phyloP scores from a whole-genome alignment of 768 basidiomycete species.

The Rhizopogon salebrosus region DNA sequence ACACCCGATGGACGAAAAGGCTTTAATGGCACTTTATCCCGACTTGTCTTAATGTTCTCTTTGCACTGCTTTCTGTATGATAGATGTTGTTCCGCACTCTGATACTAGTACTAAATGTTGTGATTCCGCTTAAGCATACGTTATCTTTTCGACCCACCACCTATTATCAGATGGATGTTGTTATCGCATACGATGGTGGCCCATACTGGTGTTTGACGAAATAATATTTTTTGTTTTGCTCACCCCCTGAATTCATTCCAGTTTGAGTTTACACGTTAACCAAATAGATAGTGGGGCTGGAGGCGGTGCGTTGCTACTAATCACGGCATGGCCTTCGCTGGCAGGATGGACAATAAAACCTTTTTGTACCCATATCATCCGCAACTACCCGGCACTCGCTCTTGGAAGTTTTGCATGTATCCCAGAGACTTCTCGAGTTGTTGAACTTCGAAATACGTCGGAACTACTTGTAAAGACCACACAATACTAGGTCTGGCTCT shows the following conservation, averaged over 20 bases:
- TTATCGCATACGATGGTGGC: background rate
- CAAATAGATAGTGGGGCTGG: background rate
- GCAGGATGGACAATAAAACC: background rate
- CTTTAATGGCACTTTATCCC: conserved; percentile 54
- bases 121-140: background rate
- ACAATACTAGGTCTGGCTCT: no score
- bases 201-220: background rate
- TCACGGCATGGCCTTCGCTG: background rate
- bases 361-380: background rate
- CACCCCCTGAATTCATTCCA: background rate
- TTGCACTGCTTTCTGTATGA: conserved; percentile 6
- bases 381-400: background rate
- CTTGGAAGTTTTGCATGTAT: background rate
- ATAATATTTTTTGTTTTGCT: background rate
- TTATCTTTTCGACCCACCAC: background rate
- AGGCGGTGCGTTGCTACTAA: background rate
- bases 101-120: background rate
- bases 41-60: conserved; percentile 21
- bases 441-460: background rate
- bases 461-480: background rate
- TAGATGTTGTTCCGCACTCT: background rate
- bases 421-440: background rate
- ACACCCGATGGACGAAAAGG: conserved; percentile 68
- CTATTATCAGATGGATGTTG: background rate
- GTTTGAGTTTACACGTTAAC: background rate